phyloP scores from a whole-genome alignment of 768 basidiomycete species.

The Coprinellus micaceus region DNA sequence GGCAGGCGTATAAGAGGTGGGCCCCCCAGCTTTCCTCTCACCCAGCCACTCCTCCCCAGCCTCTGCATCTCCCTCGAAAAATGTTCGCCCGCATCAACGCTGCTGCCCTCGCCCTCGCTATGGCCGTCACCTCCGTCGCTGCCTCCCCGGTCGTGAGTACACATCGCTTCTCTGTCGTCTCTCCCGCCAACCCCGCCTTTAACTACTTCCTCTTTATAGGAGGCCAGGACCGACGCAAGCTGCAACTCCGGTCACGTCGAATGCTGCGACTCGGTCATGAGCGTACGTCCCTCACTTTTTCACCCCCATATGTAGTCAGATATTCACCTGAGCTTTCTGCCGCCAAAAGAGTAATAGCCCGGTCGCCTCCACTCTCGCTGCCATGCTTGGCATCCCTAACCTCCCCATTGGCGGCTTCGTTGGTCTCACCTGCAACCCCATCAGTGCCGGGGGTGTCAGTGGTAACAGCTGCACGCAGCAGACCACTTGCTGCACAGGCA shows the following conservation, averaged over 20 bases:
- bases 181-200: background rate
- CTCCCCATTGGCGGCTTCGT: constrained; percentile 1
- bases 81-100: background rate
- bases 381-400: constrained; percentile 9
- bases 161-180: background rate
- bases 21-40: background rate
- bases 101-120: background rate
- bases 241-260: background rate
- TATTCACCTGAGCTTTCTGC: background rate
- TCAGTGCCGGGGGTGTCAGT: constrained; percentile 1
- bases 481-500: constrained; percentile 2
- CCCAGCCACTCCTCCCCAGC: background rate
- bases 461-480: constrained; percentile 9
- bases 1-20: background rate
- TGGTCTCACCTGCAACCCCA: constrained; percentile 7
- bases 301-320: background rate
- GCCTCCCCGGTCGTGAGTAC: background rate
- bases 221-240: background rate
- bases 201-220: no score
- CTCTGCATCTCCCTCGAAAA: background rate
- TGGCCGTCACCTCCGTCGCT: background rate
- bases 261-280: background rate
- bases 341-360: background rate
- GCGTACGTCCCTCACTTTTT: background rate
- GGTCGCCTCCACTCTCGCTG: background rate